Percentiles rank a stretch among this genome's conserved stretches.
Conservation (phyloP, 2,329 filamentous ascomycete genomes). For the Colletotrichum sp. region DNA sequence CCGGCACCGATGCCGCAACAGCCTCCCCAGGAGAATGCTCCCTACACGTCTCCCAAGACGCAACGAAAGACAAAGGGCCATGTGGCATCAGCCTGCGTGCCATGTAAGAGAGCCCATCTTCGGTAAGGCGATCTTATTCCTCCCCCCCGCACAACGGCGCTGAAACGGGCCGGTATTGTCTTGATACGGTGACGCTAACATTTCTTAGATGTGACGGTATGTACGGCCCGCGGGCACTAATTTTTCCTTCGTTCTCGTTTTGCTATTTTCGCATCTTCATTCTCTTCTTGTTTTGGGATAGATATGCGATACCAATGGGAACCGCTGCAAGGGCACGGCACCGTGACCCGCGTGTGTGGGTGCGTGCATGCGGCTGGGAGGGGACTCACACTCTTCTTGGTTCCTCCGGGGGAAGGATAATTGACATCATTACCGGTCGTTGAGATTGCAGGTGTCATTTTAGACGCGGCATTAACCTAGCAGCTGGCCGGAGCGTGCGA, state of each 20-base stretch:
- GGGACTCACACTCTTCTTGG: conserved; percentile 21
- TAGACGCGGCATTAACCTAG: conserved; percentile 29
- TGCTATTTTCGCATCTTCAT: conserved; percentile 5
- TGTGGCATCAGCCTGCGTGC: conserved; percentile 84
- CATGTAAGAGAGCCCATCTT: conserved; percentile 84
- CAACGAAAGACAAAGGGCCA: conserved; percentile 78
- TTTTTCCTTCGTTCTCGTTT: conserved; percentile 2
- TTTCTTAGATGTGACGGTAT: conserved; percentile 65
- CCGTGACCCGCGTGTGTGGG: conserved; percentile 17
- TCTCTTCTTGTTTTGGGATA: background rate
- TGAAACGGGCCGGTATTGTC: background rate
- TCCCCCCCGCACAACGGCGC: background rate
- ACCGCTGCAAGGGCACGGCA: conserved; percentile 18
- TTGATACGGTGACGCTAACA: conserved; percentile 13
- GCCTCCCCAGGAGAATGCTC: conserved; percentile 44
- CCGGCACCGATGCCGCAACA: conserved; percentile 30
- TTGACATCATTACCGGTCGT: conserved; percentile 30
- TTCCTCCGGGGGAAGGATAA: conserved; percentile 18
- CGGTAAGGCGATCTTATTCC: conserved; percentile 48
- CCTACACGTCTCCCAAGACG: conserved; percentile 62
- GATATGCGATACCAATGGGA: background rate
- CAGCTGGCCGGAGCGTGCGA: conserved; percentile 27
- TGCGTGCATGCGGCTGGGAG: background rate
- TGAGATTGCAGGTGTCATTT: conserved; percentile 26
- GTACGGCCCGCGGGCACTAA: conserved; percentile 36